Base-by-base conservation (phyloP, 306 rosid genomes). In the Prunus davidiana region DNA sequence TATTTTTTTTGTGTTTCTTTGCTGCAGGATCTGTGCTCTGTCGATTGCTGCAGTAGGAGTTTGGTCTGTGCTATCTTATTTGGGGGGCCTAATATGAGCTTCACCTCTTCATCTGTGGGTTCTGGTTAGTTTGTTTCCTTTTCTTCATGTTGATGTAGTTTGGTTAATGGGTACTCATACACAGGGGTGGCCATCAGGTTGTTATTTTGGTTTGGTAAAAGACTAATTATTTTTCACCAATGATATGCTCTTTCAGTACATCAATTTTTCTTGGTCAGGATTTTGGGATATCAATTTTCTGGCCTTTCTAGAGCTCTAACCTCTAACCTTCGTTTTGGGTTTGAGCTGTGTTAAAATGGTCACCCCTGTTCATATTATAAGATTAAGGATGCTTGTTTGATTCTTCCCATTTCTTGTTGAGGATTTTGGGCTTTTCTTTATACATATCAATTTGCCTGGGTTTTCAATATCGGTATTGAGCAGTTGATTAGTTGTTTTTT, bases 21-120 rank as follows among this genome's bases (percentile, higher is more conserved):
- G 0, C 83, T 79, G 85, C 95, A 92, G 97, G 84, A 79, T 81
- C 78, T 79, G 78, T 66, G 60, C 60, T 69, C 49, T 64, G 68
- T 64, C 67, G 73, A 46, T 30, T 62, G 30, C 72, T 76, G 32
- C 38, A 63, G 46, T 81, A 34, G 86, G 82, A 73, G 76, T 78
- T 79, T 71, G 76, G 78, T 74, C 81, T 28, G 87, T 78, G 77
- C 46, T 65, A 49, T 74, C 71, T 51, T 77, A 57, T 58, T 66
- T 38, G 71, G 79, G 83, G 69, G 79, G 79, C 80, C 82, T 60
- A 88, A 79, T 56, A 95, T 95, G 98, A 95, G 92, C 89, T 85
- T 90, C 49, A 76, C 88, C 67, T 89, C 89, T 54, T 84, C 97
- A 72, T 87, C 96, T 56, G 63, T 88, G 72, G 86, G 91, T 84